These are phyloP conservation scores for Echium plantagineum DNA, from an alignment of 257 asterid species.

Conservation along the genomic window DNA sequence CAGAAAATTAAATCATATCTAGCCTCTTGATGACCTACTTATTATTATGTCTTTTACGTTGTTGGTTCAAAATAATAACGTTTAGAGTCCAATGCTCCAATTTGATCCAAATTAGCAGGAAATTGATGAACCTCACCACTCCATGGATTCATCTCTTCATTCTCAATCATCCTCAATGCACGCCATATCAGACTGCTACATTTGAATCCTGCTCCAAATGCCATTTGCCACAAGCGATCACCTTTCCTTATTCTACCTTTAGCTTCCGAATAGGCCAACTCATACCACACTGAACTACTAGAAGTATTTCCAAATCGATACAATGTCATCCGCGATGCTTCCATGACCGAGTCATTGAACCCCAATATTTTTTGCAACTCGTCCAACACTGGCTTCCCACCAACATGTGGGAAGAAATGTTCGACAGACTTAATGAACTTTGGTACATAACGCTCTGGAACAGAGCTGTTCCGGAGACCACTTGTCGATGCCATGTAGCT, in stretches of 20 bases:
- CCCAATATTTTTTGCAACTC: not conserved
- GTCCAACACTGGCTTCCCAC: slow-evolving; percentile 1
- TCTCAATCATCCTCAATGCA: not conserved
- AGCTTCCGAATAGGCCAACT: not conserved
- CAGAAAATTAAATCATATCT: too few relatives aligned
- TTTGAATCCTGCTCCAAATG: not conserved
- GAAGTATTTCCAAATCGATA: not conserved
- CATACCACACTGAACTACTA: slow-evolving; percentile 2
- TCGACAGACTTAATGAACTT: not conserved
- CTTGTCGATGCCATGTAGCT: not conserved
- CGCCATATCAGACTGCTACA: not conserved
- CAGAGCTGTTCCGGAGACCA: not conserved
- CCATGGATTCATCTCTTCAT: not conserved
- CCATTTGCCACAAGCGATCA: not conserved
- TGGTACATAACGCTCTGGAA: not conserved
- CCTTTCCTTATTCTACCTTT: slow-evolving; percentile 1
- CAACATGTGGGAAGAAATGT: not conserved
- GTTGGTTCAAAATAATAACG: too few relatives aligned
- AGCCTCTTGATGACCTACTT: too few relatives aligned
- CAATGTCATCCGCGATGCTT: not conserved
- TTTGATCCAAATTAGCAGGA: not conserved
- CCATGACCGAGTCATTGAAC: not conserved
- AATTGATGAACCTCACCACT: not conserved
- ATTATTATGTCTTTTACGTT: too few relatives aligned
- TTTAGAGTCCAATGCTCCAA: too few relatives aligned